phyloP scores from a whole-genome alignment of 108 stramenopile species.

The Nitzschia sp. region DNA sequence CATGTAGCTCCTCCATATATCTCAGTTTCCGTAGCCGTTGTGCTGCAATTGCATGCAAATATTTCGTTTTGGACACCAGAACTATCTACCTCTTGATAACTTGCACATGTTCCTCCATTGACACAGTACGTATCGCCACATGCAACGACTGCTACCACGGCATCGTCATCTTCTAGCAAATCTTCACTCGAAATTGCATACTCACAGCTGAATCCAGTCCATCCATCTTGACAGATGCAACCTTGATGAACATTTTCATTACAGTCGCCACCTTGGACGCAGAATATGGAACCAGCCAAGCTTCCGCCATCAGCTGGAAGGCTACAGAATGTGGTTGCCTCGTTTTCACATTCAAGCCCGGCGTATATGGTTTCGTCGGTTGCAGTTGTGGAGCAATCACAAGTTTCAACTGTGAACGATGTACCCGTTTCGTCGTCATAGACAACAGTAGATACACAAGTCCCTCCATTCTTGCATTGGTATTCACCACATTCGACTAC shows the following conservation, averaged over 20 bases:
- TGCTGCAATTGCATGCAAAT: constrained; percentile 51
- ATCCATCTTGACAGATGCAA: constrained; percentile 29
- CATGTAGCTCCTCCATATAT: constrained; percentile 20
- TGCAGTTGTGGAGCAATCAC: constrained; percentile 32
- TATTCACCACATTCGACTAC: constrained; percentile 19
- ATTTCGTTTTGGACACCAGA: not conserved
- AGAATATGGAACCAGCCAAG: constrained; percentile 20
- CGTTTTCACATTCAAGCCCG: constrained; percentile 18
- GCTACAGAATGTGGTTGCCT: constrained; percentile 6
- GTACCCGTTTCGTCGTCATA: not conserved
- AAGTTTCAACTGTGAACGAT: constrained; percentile 2
- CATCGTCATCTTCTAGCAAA: not conserved
- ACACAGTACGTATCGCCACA: constrained; percentile 30
- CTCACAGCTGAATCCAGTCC: constrained; percentile 34
- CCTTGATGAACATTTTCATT: constrained; percentile 6
- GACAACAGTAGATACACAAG: constrained; percentile 4
- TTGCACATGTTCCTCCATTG: constrained; percentile 32
- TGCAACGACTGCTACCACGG: not conserved
- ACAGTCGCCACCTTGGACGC: constrained; percentile 30
- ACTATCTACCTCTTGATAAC: not conserved
- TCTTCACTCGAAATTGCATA: constrained; percentile 8
- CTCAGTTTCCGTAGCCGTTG: not conserved
- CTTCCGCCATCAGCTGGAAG: not conserved
- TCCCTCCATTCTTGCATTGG: constrained; percentile 31
- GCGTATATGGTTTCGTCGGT: constrained; percentile 3